Evolutionary conservation across 2,329 filamentous ascomycete species (phyloP), one percentile per base, ranked within the genome.

Genomic region (Dothiorella sarmentorum): DNA sequence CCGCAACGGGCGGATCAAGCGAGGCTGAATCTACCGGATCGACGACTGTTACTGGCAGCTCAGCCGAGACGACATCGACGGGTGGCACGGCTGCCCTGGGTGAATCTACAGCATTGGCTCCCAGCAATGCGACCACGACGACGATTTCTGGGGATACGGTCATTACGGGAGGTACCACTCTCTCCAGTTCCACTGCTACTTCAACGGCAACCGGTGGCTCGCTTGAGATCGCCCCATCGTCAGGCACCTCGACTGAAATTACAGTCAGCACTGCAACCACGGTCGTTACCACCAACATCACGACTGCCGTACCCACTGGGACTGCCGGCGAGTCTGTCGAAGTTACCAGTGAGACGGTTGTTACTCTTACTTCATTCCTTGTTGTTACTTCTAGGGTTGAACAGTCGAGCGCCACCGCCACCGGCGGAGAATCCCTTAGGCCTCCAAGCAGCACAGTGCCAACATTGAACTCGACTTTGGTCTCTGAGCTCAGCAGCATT

Each of bases 181-280:
- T 20, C 1, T 35, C 37, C 2, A 20, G 42, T 20, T 31, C 35
- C 27, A 27, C 33, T 22, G n/a, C 20, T 7, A 26, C 33, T 7
- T 52, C 29, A 3, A 38, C 47, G 7, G 45, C 62, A 0, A 64
- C 60, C 10, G 62, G 63, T 10, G 60, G 47, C n/a, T 31, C 18
- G 9, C 63, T 64, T 13, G 60, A 62, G 15, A 45, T 31, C 10
- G 37, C 51, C 31, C 40, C 33, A 24, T 22, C 59, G 7, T 44
- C 37, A 3, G 13, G 37, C 37, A 53, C 40, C 10, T 20, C 15
- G 33, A 56, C 35, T 17, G 13, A 59, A 22, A 20, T 24, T 7
- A 44, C 61, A 40, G 29, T 43, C 7, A 24, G 45, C 22, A 29
- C 61, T 1, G 37, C 45, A 11, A 24, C 38, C 13, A 27, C 18